Percentiles rank a stretch among this genome's conserved stretches.
Evolutionary conservation across 1,139 yeast species (phyloP).

Genomic region (Candida sanyaensis): DNA sequence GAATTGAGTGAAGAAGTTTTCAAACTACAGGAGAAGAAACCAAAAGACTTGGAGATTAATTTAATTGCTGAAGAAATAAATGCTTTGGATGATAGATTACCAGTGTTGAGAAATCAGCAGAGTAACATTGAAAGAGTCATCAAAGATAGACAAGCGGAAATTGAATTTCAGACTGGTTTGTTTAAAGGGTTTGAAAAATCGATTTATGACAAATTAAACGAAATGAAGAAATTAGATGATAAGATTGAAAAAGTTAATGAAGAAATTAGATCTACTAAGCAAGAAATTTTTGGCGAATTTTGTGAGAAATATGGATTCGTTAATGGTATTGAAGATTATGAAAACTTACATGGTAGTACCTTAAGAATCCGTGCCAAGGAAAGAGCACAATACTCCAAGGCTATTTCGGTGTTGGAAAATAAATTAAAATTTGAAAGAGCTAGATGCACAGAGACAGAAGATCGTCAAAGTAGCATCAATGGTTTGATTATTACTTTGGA

Average conservation of each 20-base stretch:
- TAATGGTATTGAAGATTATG: slow-evolving; percentile 64
- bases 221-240: slow-evolving; percentile 30
- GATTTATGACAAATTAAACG: slow-evolving; percentile 21
- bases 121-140: slow-evolving; percentile 52
- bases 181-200: slow-evolving; percentile 19
- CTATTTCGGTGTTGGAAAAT: slow-evolving; percentile 61
- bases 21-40: slow-evolving; percentile 48
- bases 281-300: slow-evolving; percentile 52
- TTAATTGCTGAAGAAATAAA: slow-evolving; percentile 56
- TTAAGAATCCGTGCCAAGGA: slow-evolving; percentile 64
- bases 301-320: slow-evolving; percentile 54
- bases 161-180: slow-evolving; percentile 46
- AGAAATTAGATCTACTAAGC: slow-evolving; percentile 41
- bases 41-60: slow-evolving; percentile 61
- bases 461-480: slow-evolving; percentile 42
- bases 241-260: slow-evolving; percentile 25
- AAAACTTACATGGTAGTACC: slow-evolving; percentile 62
- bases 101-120: slow-evolving; percentile 53
- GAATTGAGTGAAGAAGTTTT: slow-evolving; percentile 56
- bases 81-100: slow-evolving; percentile 54
- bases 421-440: slow-evolving; percentile 67
- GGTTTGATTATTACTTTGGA: slow-evolving; percentile 35
- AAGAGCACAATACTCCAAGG: slow-evolving; percentile 59
- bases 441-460: slow-evolving; percentile 49
- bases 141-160: slow-evolving; percentile 56